Conservation (phyloP, 352 stramenopile genomes). For the Pythium guiyangense region DNA sequence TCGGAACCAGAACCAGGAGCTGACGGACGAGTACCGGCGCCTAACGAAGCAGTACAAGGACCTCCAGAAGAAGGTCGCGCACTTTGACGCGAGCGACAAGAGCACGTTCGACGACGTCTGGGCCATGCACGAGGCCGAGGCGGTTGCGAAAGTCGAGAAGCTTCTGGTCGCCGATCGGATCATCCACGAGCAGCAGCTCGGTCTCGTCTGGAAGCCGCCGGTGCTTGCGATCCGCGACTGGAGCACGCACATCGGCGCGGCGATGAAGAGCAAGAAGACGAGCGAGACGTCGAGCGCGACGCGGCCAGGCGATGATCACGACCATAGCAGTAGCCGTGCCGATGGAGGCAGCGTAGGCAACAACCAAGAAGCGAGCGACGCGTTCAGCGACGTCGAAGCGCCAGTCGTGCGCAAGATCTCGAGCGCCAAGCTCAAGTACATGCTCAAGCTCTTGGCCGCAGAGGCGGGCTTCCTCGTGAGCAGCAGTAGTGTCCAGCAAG, state of each 20-base stretch:
- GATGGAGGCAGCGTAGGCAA: background rate
- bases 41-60: slow-evolving; percentile 96
- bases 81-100: slow-evolving; percentile 90
- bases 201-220: slow-evolving; percentile 69
- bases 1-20: slow-evolving; percentile 87
- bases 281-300: too few relatives aligned
- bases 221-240: slow-evolving; percentile 45
- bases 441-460: slow-evolving; percentile 79
- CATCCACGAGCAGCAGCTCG: slow-evolving; percentile 91
- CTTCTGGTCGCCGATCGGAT: slow-evolving; percentile 86
- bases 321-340: slow-evolving; percentile 1
- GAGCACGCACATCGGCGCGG: slow-evolving; percentile 25
- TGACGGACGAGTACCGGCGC: slow-evolving; percentile 92
- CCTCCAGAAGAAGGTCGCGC: slow-evolving; percentile 91
- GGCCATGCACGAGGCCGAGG: slow-evolving; percentile 91
- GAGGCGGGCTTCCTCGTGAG: slow-evolving; percentile 90
- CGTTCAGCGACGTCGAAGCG: slow-evolving; percentile 47
- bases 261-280: slow-evolving; percentile 23
- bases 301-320: slow-evolving; percentile 4
- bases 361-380: slow-evolving; percentile 23
- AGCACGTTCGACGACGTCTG: slow-evolving; percentile 88
- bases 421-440: slow-evolving; percentile 82
- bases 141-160: slow-evolving; percentile 77
- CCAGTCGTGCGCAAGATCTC: slow-evolving; percentile 60
- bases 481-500: slow-evolving; percentile 59